Evolutionary conservation across 257 asterid species (phyloP).

Genomic region (Solanum chiquidenum): DNA sequence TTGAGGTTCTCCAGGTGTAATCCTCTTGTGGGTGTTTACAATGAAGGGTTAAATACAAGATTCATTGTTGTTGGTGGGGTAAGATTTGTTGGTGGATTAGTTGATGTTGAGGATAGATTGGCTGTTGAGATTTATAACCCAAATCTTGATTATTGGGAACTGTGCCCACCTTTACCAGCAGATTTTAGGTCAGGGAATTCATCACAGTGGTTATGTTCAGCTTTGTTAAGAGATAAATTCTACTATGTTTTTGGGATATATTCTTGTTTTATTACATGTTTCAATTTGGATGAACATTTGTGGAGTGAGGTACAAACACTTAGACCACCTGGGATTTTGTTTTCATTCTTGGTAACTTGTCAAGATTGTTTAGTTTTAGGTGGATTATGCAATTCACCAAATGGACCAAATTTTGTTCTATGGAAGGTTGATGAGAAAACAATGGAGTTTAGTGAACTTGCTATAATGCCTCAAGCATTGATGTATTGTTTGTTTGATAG

Average conservation of each 20-base stretch:
- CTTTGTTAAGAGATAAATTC: constrained; percentile 12
- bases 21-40: constrained; percentile 8
- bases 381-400: constrained; percentile 12
- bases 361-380: constrained; percentile 15
- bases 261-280: constrained; percentile 17
- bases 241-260: constrained; percentile 13
- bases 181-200: constrained; percentile 9
- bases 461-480: constrained; percentile 20
- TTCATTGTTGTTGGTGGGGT: constrained; percentile 18
- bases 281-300: constrained; percentile 9
- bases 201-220: constrained; percentile 4
- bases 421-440: constrained; percentile 31
- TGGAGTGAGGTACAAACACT: constrained; percentile 28
- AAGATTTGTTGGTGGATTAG: neutral
- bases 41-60: neutral
- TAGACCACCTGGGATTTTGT: constrained; percentile 24
- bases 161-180: constrained; percentile 16
- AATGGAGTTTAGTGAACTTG: constrained; percentile 22
- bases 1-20: neutral
- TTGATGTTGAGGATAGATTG: constrained; percentile 6
- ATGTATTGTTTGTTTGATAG: constrained; percentile 3
- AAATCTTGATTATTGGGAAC: constrained; percentile 12
- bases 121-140: constrained; percentile 18
- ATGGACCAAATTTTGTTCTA: constrained; percentile 4
- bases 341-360: constrained; percentile 13